These are phyloP conservation scores for Lippia alba DNA, from an alignment of 305 asterid genomes.

Conservation along the genomic window DNA sequence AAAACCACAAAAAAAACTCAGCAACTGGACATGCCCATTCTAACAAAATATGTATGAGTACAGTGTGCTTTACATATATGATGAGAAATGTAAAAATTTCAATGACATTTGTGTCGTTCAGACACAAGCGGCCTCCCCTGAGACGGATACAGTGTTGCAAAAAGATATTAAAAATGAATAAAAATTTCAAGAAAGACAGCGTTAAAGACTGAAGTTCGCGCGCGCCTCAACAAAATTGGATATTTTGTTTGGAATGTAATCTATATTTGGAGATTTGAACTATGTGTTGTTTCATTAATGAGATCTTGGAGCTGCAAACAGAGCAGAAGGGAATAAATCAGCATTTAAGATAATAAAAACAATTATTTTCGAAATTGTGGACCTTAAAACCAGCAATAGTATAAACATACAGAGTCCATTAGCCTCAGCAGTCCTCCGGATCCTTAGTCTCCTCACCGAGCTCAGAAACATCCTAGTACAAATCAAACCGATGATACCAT, in stretches of 20 bases:
- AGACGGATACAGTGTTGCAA: slow-evolving; percentile 28
- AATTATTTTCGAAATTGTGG: background rate
- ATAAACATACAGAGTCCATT: slow-evolving; percentile 64
- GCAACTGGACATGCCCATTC: slow-evolving; percentile 39
- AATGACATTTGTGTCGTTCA: slow-evolving; percentile 31
- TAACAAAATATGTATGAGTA: slow-evolving; percentile 42
- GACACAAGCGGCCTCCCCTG: slow-evolving; percentile 38
- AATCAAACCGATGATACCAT: slow-evolving; percentile 20
- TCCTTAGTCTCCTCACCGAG: slow-evolving; percentile 77
- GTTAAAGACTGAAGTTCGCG: slow-evolving; percentile 32
- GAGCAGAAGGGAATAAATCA: background rate
- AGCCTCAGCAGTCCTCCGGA: slow-evolving; percentile 69
- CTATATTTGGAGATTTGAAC: slow-evolving; percentile 32
- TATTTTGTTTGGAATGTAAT: slow-evolving; percentile 22
- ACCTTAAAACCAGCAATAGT: background rate
- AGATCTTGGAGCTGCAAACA: slow-evolving; percentile 51
- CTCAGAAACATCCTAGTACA: slow-evolving; percentile 75
- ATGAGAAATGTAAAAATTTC: slow-evolving; percentile 10
- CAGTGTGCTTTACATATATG: slow-evolving; percentile 28
- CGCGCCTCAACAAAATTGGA: slow-evolving; percentile 36
- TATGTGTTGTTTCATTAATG: slow-evolving; percentile 45
- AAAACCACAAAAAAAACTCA: slow-evolving; percentile 37
- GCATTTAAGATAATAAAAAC: background rate
- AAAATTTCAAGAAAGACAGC: slow-evolving; percentile 29
- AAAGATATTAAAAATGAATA: slow-evolving; percentile 27